Conservation (phyloP, 768 basidiomycete genomes). For the Agrocybe praecox region DNA sequence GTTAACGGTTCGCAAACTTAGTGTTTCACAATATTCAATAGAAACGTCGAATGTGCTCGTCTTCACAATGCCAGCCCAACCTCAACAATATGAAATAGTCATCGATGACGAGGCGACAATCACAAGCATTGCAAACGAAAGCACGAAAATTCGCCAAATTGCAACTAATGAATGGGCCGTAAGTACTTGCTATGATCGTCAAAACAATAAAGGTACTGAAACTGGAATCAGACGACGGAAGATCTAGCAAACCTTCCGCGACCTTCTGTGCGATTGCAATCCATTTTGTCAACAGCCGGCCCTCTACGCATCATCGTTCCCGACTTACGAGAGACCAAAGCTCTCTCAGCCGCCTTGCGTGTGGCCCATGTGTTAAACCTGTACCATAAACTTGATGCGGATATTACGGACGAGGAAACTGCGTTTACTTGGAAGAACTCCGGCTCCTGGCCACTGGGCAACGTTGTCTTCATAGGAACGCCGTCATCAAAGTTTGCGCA, state of each 20-base stretch:
- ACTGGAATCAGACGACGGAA: neutral
- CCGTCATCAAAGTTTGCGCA: conserved; percentile 33
- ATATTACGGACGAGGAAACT: conserved; percentile 52
- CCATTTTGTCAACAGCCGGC: conserved; percentile 55
- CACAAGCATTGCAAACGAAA: neutral
- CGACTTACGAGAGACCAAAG: conserved; percentile 21
- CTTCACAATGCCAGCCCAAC: conserved; percentile 14
- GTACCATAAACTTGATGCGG: conserved; percentile 72
- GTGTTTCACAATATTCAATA: conserved; percentile 6
- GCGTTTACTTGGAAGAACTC: conserved; percentile 25
- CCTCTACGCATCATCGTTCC: conserved; percentile 63
- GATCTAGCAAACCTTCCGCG: conserved; percentile 9
- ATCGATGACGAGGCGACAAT: conserved; percentile 10
- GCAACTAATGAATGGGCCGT: conserved; percentile 19
- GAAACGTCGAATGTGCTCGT: conserved; percentile 19
- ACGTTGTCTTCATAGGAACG: conserved; percentile 61
- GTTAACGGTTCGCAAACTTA: conserved; percentile 28
- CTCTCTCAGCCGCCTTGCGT: conserved; percentile 59
- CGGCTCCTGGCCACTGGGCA: conserved; percentile 37
- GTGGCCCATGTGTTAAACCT: conserved; percentile 67
- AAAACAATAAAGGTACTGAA: neutral
- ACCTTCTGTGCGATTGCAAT: conserved; percentile 62
- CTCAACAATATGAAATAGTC: conserved; percentile 9
- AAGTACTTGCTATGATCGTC: neutral
- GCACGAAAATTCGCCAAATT: conserved; percentile 7